Conservation (phyloP, 495 filamentous ascomycete genomes). For the Penicillium dipodomyicola region DNA sequence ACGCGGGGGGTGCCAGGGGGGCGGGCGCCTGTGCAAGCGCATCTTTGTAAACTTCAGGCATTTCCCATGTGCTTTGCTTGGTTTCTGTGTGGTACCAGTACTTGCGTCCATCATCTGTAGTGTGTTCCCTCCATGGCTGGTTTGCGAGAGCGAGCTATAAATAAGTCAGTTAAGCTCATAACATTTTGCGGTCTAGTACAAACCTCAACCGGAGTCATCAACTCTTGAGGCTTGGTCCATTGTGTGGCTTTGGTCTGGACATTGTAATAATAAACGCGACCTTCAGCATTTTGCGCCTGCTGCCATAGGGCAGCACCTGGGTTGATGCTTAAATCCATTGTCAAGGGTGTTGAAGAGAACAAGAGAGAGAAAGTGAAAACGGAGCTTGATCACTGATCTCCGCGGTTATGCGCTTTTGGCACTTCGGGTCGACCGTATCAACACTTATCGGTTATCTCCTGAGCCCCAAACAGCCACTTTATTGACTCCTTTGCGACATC, state of each 20-base stretch:
- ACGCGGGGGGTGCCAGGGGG: constrained; percentile 54
- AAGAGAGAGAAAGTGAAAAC: constrained; percentile 22
- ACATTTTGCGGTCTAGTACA: constrained; percentile 20
- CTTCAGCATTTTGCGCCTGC: constrained; percentile 79
- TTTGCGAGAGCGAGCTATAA: constrained; percentile 71
- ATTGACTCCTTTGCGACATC: constrained; percentile 28
- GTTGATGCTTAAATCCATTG: constrained; percentile 65
- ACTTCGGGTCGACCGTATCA: constrained; percentile 5
- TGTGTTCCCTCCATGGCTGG: constrained; percentile 93
- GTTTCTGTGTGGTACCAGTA: constrained; percentile 94
- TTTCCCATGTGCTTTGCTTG: constrained; percentile 91
- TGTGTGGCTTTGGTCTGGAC: constrained; percentile 79
- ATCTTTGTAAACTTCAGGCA: constrained; percentile 80
- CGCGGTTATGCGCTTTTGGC: constrained; percentile 38
- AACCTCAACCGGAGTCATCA: constrained; percentile 88
- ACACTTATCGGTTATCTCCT: constrained; percentile 22
- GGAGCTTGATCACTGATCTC: constrained; percentile 23
- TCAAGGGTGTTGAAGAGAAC: constrained; percentile 13
- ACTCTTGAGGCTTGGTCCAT: constrained; percentile 88
- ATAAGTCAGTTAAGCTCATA: constrained; percentile 14
- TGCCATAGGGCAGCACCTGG: constrained; percentile 66
- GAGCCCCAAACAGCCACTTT: constrained; percentile 16
- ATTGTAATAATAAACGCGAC: constrained; percentile 93
- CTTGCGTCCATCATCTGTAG: constrained; percentile 76
- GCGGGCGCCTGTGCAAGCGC: constrained; percentile 59